Percentiles rank a stretch among this genome's conserved stretches.
phyloP scores from a whole-genome alignment of 2,329 filamentous ascomycete species.

The Lojkania enalia region DNA sequence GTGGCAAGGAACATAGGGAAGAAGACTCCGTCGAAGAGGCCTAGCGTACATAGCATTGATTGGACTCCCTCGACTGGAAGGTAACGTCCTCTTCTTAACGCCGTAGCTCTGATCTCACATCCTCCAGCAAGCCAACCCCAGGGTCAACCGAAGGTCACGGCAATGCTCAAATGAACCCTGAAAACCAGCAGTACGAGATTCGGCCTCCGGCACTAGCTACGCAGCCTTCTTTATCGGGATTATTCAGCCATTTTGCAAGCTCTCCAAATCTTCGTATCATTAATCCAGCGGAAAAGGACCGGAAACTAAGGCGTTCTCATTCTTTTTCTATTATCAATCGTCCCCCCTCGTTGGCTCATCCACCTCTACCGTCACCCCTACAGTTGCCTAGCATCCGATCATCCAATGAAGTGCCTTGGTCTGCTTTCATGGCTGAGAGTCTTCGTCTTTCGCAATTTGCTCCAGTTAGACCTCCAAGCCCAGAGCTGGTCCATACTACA shows the following conservation, averaged over 20 bases:
- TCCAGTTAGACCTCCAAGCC: constrained; percentile 16
- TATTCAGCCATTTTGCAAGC: constrained; percentile 33
- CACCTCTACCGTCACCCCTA: constrained; percentile 27
- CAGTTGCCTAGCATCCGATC: constrained; percentile 33
- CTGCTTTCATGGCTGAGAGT: constrained; percentile 31
- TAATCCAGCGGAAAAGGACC: constrained; percentile 17
- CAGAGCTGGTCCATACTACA: no score
- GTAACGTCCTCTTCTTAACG: constrained; percentile 14
- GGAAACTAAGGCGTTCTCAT: constrained; percentile 33
- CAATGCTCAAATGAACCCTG: constrained; percentile 11
- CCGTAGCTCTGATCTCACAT: constrained; percentile 10
- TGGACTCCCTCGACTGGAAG: constrained; percentile 36
- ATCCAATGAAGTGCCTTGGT: constrained; percentile 30
- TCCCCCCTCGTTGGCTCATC: constrained; percentile 13
- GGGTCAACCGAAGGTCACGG: constrained; percentile 20
- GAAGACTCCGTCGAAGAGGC: constrained; percentile 33
- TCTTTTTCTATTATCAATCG: constrained; percentile 33
- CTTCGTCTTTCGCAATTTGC: constrained; percentile 36
- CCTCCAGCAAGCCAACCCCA: constrained; percentile 23
- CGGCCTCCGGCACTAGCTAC: constrained; percentile 11
- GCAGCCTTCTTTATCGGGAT: constrained; percentile 18
- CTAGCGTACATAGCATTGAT: constrained; percentile 41
- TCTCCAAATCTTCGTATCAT: constrained; percentile 33
- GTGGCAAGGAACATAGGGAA: constrained; percentile 35
- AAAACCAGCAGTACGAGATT: constrained; percentile 30